Evolutionary conservation across 2,329 filamentous ascomycete species (phyloP).

Genomic region (Botrytis pseudocinerea): DNA sequence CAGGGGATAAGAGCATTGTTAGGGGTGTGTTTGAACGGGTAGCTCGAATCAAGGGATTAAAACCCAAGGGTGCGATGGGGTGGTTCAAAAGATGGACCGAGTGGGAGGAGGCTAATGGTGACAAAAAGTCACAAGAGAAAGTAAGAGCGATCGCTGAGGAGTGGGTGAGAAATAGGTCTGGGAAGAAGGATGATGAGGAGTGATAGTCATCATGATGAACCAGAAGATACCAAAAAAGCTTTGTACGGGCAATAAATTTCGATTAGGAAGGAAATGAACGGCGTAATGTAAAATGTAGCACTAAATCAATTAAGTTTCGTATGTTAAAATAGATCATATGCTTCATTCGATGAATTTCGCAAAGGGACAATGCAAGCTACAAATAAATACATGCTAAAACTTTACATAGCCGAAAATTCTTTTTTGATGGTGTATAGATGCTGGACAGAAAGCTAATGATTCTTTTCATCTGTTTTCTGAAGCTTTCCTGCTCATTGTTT

Average conservation of each 20-base stretch:
- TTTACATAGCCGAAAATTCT: neutral
- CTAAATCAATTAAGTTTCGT: slow-evolving; percentile 8
- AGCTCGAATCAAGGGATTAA: slow-evolving; percentile 66
- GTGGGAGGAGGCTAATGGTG: slow-evolving; percentile 78
- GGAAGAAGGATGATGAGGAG: slow-evolving; percentile 34
- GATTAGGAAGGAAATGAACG: neutral
- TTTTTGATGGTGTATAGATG: neutral
- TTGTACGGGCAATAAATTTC: neutral
- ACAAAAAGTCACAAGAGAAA: slow-evolving; percentile 67
- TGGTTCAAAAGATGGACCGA: slow-evolving; percentile 92
- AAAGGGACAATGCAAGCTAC: neutral
- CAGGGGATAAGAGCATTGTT: slow-evolving; percentile 58
- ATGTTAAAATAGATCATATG: neutral
- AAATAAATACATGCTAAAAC: neutral
- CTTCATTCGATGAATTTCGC: neutral
- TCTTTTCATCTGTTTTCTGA: neutral
- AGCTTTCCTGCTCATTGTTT: slow-evolving; percentile 14
- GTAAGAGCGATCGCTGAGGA: slow-evolving; percentile 70
- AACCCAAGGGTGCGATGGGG: slow-evolving; percentile 77
- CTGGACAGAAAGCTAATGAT: neutral
- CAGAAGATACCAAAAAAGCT: slow-evolving; percentile 19
- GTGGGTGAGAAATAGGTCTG: slow-evolving; percentile 59
- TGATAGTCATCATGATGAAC: slow-evolving; percentile 8
- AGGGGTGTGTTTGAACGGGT: slow-evolving; percentile 83
- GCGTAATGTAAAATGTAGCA: slow-evolving; percentile 10